These are phyloP conservation scores for Puccinia triticina DNA, from an alignment of 1,284 basidiomycete species.

Conservation along the genomic window DNA sequence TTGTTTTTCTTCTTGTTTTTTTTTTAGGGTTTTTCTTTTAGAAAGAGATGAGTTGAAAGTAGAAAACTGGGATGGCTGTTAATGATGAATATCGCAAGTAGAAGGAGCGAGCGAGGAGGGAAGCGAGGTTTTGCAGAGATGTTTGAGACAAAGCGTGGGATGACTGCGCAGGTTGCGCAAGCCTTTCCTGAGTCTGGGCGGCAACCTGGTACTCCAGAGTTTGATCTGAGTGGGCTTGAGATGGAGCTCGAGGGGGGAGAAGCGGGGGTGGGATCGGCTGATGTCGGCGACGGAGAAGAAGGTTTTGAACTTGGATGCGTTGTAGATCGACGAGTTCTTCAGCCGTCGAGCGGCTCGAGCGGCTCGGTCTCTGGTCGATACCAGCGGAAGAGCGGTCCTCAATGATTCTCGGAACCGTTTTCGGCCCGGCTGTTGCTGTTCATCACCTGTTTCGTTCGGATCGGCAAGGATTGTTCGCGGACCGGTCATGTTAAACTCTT, in stretches of 20 bases:
- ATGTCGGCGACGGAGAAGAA: not conserved
- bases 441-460: not conserved
- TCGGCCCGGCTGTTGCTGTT: too few species aligned
- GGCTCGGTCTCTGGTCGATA: not conserved
- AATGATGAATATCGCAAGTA: not conserved
- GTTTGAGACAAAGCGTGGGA: not conserved
- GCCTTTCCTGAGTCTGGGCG: not conserved
- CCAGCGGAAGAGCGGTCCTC: too few species aligned
- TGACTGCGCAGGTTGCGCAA: not conserved
- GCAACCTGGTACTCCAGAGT: not conserved
- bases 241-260: not conserved
- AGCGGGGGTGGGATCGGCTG: not conserved
- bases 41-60: not conserved
- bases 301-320: not conserved
- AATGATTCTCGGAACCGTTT: too few species aligned
- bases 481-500: too few species aligned
- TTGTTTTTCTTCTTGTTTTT: slow-evolving; percentile 13
- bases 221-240: not conserved
- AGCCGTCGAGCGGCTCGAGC: too few species aligned
- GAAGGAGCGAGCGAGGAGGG: not conserved
- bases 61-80: not conserved
- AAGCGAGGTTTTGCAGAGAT: not conserved
- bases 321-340: too few species aligned
- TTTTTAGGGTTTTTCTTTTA: not conserved
- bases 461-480: not conserved